A percentile compares a stretch with the other conserved stretches of the same genome.
These are phyloP conservation scores for Thraustotheca clavata DNA, from an alignment of 352 stramenopile species.

Conservation along the genomic window DNA sequence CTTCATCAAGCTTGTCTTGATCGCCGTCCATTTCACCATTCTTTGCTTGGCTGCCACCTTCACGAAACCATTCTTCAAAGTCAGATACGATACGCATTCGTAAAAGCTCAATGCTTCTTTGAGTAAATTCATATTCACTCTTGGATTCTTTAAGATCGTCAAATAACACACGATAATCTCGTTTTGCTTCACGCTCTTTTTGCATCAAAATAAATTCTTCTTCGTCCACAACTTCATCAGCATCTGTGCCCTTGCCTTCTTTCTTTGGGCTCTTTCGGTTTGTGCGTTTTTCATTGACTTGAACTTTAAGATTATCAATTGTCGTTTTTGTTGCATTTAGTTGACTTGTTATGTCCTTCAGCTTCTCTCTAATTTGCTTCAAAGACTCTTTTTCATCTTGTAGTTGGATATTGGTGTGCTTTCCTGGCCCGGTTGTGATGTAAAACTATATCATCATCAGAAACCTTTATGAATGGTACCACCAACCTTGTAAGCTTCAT, in stretches of 20 bases:
- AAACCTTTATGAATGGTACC: not conserved
- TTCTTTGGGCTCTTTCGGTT: constrained; percentile 3
- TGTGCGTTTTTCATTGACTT: constrained; percentile 53
- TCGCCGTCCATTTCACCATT: constrained; percentile 22
- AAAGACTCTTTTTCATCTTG: constrained; percentile 70
- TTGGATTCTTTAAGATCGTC: constrained; percentile 78
- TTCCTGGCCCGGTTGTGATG: constrained; percentile 39
- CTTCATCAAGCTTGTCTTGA: constrained; percentile 83
- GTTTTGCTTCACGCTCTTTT: constrained; percentile 74
- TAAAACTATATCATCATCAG: constrained; percentile 28
- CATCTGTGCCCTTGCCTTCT: constrained; percentile 21
- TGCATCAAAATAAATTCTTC: constrained; percentile 89
- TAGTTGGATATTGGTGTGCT: constrained; percentile 48
- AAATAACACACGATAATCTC: constrained; percentile 73
- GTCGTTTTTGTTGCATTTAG: constrained; percentile 73
- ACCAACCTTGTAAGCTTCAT: constrained; percentile 60
- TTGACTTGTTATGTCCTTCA: constrained; percentile 56
- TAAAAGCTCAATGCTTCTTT: constrained; percentile 59
- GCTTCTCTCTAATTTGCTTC: constrained; percentile 56
- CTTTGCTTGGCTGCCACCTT: constrained; percentile 31
- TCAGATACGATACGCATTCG: constrained; percentile 68
- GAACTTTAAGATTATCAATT: constrained; percentile 54
- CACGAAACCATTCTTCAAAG: constrained; percentile 73
- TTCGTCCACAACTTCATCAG: constrained; percentile 80
- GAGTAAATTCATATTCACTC: constrained; percentile 52